Evolutionary conservation across 148 eudicot species (phyloP).

Genomic region (Simmondsia chinensis): DNA sequence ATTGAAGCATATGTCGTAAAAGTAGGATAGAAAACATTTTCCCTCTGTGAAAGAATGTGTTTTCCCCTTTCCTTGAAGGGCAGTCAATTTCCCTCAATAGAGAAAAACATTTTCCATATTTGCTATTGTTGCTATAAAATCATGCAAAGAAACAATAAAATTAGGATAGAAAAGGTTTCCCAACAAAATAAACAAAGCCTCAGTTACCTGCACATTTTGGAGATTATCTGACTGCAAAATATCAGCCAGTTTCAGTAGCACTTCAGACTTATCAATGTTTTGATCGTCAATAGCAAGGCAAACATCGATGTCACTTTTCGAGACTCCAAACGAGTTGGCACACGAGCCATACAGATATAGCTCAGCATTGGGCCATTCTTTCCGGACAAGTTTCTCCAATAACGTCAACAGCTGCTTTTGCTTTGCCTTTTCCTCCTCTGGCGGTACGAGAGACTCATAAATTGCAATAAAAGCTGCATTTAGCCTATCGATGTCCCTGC

Average conservation of each 20-base stretch:
- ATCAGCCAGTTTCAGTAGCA: slow-evolving; percentile 80
- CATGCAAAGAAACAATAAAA: too few species aligned
- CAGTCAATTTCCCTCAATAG: too few species aligned
- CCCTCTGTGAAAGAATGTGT: too few species aligned
- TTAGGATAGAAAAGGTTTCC: background rate
- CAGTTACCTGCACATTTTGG: slow-evolving; percentile 76
- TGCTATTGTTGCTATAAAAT: too few species aligned
- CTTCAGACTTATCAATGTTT: slow-evolving; percentile 53
- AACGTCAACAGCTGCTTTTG: slow-evolving; percentile 59
- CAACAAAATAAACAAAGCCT: too few species aligned
- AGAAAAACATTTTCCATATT: too few species aligned
- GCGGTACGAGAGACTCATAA: slow-evolving; percentile 65
- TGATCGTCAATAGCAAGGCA: slow-evolving; percentile 63
- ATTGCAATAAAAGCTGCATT: slow-evolving; percentile 48
- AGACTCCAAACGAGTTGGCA: slow-evolving; percentile 87
- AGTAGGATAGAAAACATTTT: too few species aligned
- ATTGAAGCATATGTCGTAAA: too few species aligned
- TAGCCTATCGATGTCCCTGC: slow-evolving; percentile 49
- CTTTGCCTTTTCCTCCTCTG: slow-evolving; percentile 79
- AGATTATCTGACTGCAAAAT: slow-evolving; percentile 67
- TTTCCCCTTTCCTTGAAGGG: too few species aligned
- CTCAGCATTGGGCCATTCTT: slow-evolving; percentile 86
- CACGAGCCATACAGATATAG: slow-evolving; percentile 84
- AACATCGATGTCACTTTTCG: slow-evolving; percentile 92
- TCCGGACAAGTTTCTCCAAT: slow-evolving; percentile 65